These are phyloP conservation scores for Phytophthora citrophthora DNA, from an alignment of 352 stramenopile species.

Conservation along the genomic window DNA sequence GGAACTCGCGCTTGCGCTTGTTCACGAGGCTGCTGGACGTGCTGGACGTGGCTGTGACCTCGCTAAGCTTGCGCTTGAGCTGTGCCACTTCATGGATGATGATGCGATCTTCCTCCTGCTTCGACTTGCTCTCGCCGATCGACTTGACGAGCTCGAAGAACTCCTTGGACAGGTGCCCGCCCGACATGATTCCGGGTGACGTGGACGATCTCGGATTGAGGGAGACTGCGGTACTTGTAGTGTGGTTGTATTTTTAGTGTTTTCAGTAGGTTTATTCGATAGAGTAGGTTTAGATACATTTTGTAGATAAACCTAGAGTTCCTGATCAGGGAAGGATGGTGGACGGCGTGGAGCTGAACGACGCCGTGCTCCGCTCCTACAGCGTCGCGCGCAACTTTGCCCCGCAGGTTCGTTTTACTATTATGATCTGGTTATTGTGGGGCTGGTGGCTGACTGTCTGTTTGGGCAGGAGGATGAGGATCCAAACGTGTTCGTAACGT, in stretches of 20 bases:
- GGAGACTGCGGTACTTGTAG: not conserved
- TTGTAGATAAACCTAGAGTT: conserved; percentile 6
- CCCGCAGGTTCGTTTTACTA: conserved; percentile 45
- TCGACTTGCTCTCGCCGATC: conserved; percentile 99
- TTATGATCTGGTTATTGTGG: no score
- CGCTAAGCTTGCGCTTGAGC: conserved; percentile 96
- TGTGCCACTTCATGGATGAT: conserved; percentile 96
- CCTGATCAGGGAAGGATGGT: conserved; percentile 1
- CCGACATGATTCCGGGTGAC: conserved; percentile 66
- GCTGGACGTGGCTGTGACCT: conserved; percentile 80
- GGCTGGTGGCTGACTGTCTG: not conserved
- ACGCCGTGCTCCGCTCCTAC: conserved; percentile 70
- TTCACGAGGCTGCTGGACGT: conserved; percentile 79
- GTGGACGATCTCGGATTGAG: conserved; percentile 32
- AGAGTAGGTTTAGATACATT: no score
- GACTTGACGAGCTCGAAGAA: conserved; percentile 99
- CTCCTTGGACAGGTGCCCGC: conserved; percentile 94
- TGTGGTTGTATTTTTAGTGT: conserved; percentile 24
- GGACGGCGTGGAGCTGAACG: conserved; percentile 52
- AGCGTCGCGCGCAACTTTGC: conserved; percentile 70
- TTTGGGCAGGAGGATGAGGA: conserved; percentile 63
- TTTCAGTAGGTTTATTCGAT: no score
- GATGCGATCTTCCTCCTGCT: conserved; percentile 99
- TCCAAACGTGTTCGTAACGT: conserved; percentile 58
- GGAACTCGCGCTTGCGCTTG: conserved; percentile 99